A percentile compares a stretch with the other conserved stretches of the same genome.
These are phyloP conservation scores for Eucalyptus pauciflora DNA, from an alignment of 345 rosid species.

Conservation along the genomic window DNA sequence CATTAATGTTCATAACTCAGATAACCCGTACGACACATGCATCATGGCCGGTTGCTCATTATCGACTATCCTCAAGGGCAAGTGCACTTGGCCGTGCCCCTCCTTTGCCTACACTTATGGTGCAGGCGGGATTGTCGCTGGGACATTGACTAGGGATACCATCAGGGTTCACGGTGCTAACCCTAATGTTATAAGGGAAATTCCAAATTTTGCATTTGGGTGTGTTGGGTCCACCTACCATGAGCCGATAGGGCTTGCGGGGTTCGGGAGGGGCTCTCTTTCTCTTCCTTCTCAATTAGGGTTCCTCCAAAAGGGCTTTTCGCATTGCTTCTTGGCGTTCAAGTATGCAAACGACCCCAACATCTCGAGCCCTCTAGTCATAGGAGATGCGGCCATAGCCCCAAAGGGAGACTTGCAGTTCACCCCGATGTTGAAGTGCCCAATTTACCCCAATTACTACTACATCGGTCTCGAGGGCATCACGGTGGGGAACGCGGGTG, in stretches of 20 bases:
- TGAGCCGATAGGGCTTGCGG: constrained; percentile 78
- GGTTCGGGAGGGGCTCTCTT: constrained; percentile 78
- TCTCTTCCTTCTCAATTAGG: constrained; percentile 76
- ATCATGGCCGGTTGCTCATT: constrained; percentile 61
- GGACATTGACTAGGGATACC: constrained; percentile 53
- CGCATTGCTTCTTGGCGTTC: constrained; percentile 80
- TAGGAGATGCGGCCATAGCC: constrained; percentile 51
- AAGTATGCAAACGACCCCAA: constrained; percentile 70
- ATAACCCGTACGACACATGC: constrained; percentile 63
- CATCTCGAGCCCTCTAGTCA: constrained; percentile 55
- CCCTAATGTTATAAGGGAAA: constrained; percentile 12
- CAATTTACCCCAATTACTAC: constrained; percentile 63
- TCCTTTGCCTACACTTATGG: constrained; percentile 83
- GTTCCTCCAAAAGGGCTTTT: constrained; percentile 57
- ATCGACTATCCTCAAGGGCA: constrained; percentile 34
- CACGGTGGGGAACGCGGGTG: constrained; percentile 27
- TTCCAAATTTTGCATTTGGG: constrained; percentile 57
- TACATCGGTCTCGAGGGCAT: constrained; percentile 59
- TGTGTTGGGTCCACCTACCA: constrained; percentile 57
- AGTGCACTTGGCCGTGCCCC: constrained; percentile 69
- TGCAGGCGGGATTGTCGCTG: constrained; percentile 53
- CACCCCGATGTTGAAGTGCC: constrained; percentile 61
- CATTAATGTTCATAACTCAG: constrained; percentile 58
- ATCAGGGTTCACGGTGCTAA: constrained; percentile 34
- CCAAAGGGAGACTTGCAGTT: constrained; percentile 32